Percentiles rank a stretch among this genome's conserved stretches.
Conservation (phyloP, 495 filamentous ascomycete species). For the Collariella sp. region DNA sequence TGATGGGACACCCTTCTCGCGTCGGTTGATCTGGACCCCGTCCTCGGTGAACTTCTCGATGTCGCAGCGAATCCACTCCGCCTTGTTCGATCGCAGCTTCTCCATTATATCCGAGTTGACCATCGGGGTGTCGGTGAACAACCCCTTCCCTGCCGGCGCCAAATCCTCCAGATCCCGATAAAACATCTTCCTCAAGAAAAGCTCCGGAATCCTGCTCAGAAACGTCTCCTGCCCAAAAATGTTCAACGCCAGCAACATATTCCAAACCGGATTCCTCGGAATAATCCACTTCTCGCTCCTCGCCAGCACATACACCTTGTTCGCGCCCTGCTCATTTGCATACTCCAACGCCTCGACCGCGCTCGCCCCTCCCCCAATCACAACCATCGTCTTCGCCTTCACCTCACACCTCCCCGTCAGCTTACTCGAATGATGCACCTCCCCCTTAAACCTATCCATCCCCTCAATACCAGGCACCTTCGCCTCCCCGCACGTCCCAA, state of each 20-base stretch:
- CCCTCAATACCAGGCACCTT: slow-evolving; percentile 60
- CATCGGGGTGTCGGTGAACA: slow-evolving; percentile 81
- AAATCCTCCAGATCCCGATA: slow-evolving; percentile 77
- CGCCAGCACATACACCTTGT: slow-evolving; percentile 62
- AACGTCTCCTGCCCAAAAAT: slow-evolving; percentile 69
- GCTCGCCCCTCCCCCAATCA: slow-evolving; percentile 73
- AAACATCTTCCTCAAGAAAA: slow-evolving; percentile 66
- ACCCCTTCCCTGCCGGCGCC: slow-evolving; percentile 56
- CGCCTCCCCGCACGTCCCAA: slow-evolving; percentile 72
- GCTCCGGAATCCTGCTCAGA: slow-evolving; percentile 70
- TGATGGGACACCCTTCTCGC: slow-evolving; percentile 63
- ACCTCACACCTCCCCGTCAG: slow-evolving; percentile 53
- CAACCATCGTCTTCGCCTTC: slow-evolving; percentile 60
- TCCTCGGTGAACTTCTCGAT: slow-evolving; percentile 55
- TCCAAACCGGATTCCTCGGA: slow-evolving; percentile 65
- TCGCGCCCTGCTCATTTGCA: slow-evolving; percentile 55
- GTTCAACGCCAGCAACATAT: slow-evolving; percentile 66
- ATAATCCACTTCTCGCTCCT: slow-evolving; percentile 86
- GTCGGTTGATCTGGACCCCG: slow-evolving; percentile 61
- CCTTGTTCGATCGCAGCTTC: slow-evolving; percentile 65
- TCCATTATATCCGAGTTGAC: slow-evolving; percentile 74
- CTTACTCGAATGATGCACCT: slow-evolving; percentile 64
- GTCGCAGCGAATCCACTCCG: slow-evolving; percentile 73
- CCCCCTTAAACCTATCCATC: slow-evolving; percentile 57
- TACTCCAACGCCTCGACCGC: slow-evolving; percentile 82